Percentiles rank a stretch among this genome's conserved stretches.
phyloP scores from a whole-genome alignment of 129 eudicot genomes.

The Centella asiatica region DNA sequence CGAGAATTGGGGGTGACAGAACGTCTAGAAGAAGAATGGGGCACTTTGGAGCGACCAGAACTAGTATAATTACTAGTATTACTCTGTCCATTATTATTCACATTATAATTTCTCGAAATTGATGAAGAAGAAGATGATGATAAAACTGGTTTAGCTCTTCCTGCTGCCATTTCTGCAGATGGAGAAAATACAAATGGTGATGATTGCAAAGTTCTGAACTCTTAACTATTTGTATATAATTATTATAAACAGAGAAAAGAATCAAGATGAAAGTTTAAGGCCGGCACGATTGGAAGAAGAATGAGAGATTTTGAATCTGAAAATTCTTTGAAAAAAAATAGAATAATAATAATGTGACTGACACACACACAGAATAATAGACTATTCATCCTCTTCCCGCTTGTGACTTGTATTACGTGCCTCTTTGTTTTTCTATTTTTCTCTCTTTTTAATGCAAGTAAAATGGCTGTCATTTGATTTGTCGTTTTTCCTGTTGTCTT shows the following conservation, averaged over 20 bases:
- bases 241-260: background rate
- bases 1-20: constrained; percentile 66
- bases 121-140: constrained; percentile 7
- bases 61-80: background rate
- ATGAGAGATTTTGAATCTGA: too few relatives aligned
- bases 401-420: too few relatives aligned
- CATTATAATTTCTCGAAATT: constrained; percentile 12
- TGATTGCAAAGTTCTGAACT: background rate
- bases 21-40: constrained; percentile 35
- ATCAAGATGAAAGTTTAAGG: background rate
- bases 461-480: too few relatives aligned
- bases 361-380: too few relatives aligned
- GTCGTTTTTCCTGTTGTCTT: too few relatives aligned
- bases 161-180: background rate
- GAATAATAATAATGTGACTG: too few relatives aligned
- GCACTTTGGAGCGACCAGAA: constrained; percentile 44
- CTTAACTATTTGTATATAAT: background rate
- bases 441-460: too few relatives aligned
- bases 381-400: too few relatives aligned
- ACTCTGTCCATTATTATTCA: constrained; percentile 1
- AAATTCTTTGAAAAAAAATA: too few relatives aligned
- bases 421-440: too few relatives aligned
- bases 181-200: background rate
- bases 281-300: constrained; percentile 13
- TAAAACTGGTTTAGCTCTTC: background rate